These are phyloP conservation scores for Gossypium turneri DNA, from an alignment of 345 rosid species.

Conservation along the genomic window DNA sequence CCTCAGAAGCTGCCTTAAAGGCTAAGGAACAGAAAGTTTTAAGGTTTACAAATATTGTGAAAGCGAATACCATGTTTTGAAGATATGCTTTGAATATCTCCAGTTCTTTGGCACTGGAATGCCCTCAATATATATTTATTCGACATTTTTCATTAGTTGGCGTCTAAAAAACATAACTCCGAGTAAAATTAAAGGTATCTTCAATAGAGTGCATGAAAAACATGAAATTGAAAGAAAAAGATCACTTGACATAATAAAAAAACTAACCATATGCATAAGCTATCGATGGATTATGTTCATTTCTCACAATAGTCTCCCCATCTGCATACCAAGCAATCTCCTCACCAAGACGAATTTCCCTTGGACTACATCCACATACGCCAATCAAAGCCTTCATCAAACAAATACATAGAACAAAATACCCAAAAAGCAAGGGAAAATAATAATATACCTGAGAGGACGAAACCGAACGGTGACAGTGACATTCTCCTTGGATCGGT, in stretches of 20 bases:
- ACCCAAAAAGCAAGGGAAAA: neutral
- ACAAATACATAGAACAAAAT: constrained; percentile 10
- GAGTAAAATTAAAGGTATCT: neutral
- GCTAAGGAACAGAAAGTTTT: neutral
- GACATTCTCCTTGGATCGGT: constrained; percentile 81
- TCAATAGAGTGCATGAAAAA: neutral
- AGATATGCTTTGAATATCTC: neutral
- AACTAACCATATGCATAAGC: constrained; percentile 95
- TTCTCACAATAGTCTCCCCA: constrained; percentile 89
- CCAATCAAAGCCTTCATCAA: constrained; percentile 18
- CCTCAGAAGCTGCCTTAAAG: neutral
- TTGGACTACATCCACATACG: constrained; percentile 50
- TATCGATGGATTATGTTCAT: constrained; percentile 73
- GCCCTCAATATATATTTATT: neutral
- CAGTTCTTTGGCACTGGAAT: neutral
- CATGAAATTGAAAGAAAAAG: too few species aligned
- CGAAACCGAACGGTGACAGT: constrained; percentile 96
- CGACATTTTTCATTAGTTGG: neutral
- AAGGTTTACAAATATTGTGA: neutral
- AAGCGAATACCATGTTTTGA: neutral
- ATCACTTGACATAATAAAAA: neutral
- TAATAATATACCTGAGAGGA: constrained; percentile 64
- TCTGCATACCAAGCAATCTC: constrained; percentile 99
- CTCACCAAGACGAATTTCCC: constrained; percentile 96
- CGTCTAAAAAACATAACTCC: neutral